Conservation (phyloP, 768 basidiomycete species). For the Mycena albidolilacea region DNA sequence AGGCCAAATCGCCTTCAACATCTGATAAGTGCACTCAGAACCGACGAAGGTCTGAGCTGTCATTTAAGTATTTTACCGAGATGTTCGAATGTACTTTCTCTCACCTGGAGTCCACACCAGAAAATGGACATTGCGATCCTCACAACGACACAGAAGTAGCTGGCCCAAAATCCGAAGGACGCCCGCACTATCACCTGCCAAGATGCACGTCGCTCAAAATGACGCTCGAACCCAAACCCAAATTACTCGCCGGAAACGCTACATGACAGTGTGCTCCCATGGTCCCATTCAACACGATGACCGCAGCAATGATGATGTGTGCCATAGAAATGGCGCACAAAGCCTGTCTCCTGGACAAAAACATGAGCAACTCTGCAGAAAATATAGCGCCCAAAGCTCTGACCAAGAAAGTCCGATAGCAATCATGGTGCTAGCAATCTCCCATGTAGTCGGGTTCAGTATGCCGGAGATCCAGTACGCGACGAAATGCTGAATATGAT, state of each 20-base stretch:
- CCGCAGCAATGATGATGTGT: conserved; percentile 76
- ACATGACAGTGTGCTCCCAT: conserved; percentile 83
- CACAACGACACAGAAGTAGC: conserved; percentile 87
- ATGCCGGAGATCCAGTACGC: conserved; percentile 74
- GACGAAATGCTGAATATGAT: conserved; percentile 61
- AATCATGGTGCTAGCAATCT: conserved; percentile 81
- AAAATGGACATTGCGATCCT: conserved; percentile 84
- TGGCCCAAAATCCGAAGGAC: conserved; percentile 91
- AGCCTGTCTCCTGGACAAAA: conserved; percentile 68
- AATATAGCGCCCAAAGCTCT: background rate
- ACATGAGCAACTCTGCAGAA: background rate
- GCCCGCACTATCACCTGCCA: conserved; percentile 81
- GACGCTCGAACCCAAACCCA: too few species aligned
- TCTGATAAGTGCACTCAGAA: conserved; percentile 84
- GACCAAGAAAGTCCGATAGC: conserved; percentile 82
- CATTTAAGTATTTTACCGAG: background rate
- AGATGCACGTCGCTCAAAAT: background rate
- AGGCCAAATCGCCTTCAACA: conserved; percentile 89
- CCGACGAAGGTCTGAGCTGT: conserved; percentile 65
- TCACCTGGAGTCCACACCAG: conserved; percentile 84
- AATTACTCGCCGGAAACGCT: conserved; percentile 64
- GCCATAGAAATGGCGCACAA: conserved; percentile 79
- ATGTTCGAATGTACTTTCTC: background rate
- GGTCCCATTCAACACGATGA: conserved; percentile 75
- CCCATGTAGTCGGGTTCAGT: conserved; percentile 58